Percentiles rank a stretch among this genome's conserved stretches.
Evolutionary conservation across 2,329 filamentous ascomycete species (phyloP).

Genomic region (Fusarium penzigii): DNA sequence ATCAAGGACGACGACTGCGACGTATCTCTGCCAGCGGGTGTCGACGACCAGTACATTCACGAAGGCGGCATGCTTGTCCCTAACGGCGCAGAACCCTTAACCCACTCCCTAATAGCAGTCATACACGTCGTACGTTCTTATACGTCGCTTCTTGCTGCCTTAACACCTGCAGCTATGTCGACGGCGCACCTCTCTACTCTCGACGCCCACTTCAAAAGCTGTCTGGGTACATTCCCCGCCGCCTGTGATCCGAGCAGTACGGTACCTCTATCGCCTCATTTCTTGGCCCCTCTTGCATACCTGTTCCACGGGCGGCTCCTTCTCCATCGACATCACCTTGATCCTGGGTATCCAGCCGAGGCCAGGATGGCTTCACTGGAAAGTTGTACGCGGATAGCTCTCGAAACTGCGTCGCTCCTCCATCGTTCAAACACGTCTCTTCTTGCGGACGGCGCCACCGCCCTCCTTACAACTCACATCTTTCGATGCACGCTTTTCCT

Average conservation of each 20-base stretch:
- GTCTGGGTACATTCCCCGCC: conserved; percentile 73
- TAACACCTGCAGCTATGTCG: conserved; percentile 68
- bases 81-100: conserved; percentile 55
- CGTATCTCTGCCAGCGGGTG: conserved; percentile 72
- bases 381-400: conserved; percentile 70
- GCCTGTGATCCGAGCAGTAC: conserved; percentile 69
- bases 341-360: conserved; percentile 65
- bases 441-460: conserved; percentile 64
- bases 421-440: conserved; percentile 64
- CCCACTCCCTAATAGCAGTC: conserved; percentile 73
- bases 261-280: conserved; percentile 69
- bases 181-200: conserved; percentile 71
- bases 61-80: conserved; percentile 56
- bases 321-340: conserved; percentile 86
- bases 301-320: conserved; percentile 83
- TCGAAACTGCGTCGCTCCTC: conserved; percentile 78
- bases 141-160: conserved; percentile 68
- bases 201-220: conserved; percentile 77
- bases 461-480: conserved; percentile 77
- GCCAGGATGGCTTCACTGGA: conserved; percentile 73
- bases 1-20: conserved; percentile 92
- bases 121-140: conserved; percentile 82
- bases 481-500: conserved; percentile 86
- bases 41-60: conserved; percentile 78
- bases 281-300: conserved; percentile 73